Conservation (phyloP, 2,329 filamentous ascomycete species). For the Ophiosphaerella korrae region DNA sequence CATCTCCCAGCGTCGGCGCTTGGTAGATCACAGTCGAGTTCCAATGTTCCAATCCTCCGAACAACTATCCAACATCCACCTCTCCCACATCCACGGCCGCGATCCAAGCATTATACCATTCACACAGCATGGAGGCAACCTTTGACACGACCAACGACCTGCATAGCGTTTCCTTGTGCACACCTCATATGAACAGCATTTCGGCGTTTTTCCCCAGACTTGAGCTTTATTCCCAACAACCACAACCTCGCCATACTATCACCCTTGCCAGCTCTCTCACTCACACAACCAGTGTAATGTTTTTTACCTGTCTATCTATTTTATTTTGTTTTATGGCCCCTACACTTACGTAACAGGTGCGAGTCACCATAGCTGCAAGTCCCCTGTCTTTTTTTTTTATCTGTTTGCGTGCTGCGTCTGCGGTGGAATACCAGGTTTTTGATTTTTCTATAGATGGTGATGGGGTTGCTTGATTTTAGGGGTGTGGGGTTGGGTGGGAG, state of each 20-base stretch:
- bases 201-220: slow-evolving; percentile 8
- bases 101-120: slow-evolving; percentile 9
- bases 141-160: slow-evolving; percentile 42
- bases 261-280: background rate
- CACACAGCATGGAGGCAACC: slow-evolving; percentile 26
- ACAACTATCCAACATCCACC: slow-evolving; percentile 1
- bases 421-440: no score
- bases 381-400: background rate
- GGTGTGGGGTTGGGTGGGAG: no score
- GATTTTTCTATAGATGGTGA: no score
- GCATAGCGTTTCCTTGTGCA: slow-evolving; percentile 44
- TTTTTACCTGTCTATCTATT: slow-evolving; percentile 7
- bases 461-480: no score
- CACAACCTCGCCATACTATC: background rate
- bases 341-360: no score
- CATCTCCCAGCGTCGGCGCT: slow-evolving; percentile 61
- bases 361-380: no score
- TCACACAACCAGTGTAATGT: slow-evolving; percentile 22
- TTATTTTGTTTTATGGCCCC: background rate
- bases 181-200: slow-evolving; percentile 25
- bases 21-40: slow-evolving; percentile 51
- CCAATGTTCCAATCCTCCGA: background rate
- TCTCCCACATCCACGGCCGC: slow-evolving; percentile 12
- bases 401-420: background rate
- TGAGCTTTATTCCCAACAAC: background rate